Conservation (phyloP, 768 basidiomycete species). For the Pisolithus orientalis region DNA sequence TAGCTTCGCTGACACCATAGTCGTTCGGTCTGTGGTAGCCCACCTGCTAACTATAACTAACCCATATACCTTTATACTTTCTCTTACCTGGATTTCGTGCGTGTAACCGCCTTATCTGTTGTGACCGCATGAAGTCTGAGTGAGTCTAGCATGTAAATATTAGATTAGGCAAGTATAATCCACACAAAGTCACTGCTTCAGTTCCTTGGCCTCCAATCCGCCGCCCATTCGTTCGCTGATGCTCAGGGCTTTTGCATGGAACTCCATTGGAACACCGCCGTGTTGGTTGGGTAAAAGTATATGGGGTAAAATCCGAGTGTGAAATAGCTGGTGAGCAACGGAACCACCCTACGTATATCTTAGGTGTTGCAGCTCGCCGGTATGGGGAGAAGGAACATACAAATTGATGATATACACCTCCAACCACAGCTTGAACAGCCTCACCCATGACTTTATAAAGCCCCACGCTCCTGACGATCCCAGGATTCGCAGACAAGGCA, state of each 20-base stretch:
- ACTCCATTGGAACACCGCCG: conserved; percentile 25
- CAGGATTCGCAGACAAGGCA: conserved; percentile 24
- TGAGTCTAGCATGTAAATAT: neutral
- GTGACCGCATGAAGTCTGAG: neutral
- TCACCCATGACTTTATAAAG: conserved; percentile 76
- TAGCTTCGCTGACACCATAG: neutral
- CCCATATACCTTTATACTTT: neutral
- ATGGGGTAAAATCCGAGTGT: conserved; percentile 30
- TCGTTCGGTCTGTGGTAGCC: neutral
- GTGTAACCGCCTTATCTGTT: too few relatives aligned
- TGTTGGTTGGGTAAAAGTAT: conserved; percentile 22
- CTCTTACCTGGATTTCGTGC: too few relatives aligned
- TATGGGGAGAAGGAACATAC: conserved; percentile 40
- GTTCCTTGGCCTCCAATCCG: conserved; percentile 17
- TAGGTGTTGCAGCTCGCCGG: conserved; percentile 7
- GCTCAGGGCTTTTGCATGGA: conserved; percentile 17
- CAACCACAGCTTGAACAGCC: conserved; percentile 68
- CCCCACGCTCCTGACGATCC: conserved; percentile 50
- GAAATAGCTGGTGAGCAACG: conserved; percentile 27
- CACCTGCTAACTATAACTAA: neutral
- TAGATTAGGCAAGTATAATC: neutral
- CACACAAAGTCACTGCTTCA: neutral
- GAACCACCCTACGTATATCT: conserved; percentile 23
- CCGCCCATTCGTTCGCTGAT: conserved; percentile 29
- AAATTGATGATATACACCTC: conserved; percentile 75